A percentile compares a stretch with the other conserved stretches of the same genome.
phyloP scores from a whole-genome alignment of 1,284 basidiomycete genomes.

The Austroboletus niveus region DNA sequence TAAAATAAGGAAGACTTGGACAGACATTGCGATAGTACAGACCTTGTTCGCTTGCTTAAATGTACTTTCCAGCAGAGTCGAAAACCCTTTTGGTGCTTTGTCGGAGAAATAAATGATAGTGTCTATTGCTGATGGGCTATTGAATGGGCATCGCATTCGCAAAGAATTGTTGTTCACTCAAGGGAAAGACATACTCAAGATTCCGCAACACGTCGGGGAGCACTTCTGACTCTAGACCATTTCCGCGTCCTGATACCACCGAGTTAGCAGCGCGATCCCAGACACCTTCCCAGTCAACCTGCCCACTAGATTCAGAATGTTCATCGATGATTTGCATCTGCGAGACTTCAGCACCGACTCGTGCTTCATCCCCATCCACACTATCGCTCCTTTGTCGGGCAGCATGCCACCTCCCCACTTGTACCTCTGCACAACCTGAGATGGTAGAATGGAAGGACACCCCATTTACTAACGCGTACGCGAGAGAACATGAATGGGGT shows the following conservation, averaged over 20 bases:
- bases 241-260: not conserved
- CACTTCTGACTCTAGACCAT: not conserved
- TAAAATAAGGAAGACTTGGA: not conserved
- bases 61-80: slow-evolving; percentile 42
- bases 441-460: slow-evolving; percentile 59
- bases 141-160: not conserved
- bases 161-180: not conserved
- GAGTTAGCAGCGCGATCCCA: slow-evolving; percentile 38
- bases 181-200: slow-evolving; percentile 20
- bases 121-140: slow-evolving; percentile 14
- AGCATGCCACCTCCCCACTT: slow-evolving; percentile 69
- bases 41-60: slow-evolving; percentile 57
- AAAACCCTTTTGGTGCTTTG: slow-evolving; percentile 58
- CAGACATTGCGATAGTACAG: slow-evolving; percentile 16
- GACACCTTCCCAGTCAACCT: slow-evolving; percentile 51
- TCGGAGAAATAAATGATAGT: slow-evolving; percentile 63
- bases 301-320: slow-evolving; percentile 18
- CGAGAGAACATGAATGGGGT: slow-evolving; percentile 50
- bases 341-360: slow-evolving; percentile 11
- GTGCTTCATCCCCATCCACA: slow-evolving; percentile 18
- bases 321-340: slow-evolving; percentile 8
- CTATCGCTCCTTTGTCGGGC: slow-evolving; percentile 30
- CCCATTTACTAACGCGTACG: slow-evolving; percentile 42
- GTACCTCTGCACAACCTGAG: slow-evolving; percentile 50
- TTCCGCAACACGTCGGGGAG: slow-evolving; percentile 15